Base-by-base conservation (phyloP, 2,329 filamentous ascomycete genomes). In the Helminthosporium solani region DNA sequence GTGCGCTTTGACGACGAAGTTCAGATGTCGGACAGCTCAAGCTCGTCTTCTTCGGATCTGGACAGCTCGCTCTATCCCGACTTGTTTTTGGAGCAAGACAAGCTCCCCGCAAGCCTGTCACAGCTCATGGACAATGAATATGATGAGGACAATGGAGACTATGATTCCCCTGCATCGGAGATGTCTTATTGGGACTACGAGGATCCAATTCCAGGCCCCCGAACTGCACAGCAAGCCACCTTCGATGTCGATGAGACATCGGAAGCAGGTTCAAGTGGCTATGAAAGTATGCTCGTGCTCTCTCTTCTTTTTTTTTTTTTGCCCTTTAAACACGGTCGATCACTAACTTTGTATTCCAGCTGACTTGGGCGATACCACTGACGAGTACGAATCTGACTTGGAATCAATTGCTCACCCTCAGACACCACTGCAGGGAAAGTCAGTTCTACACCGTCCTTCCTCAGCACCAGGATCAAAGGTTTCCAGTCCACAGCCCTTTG, bases 81-180 rank as follows among this genome's bases (percentile, higher is more conserved):
- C 63, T 84, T 92, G 48, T 92, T 92, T 67, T 77, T 91, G 46
- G 83, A 87, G 40, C 86, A 90, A 68, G 86, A 83, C 61, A 78
- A 81, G 14, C 76, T 92, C 4, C 87, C 90, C 57, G 85, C 86
- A 5, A 78, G 79, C 41, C 83, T 92, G 61, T 85, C 86, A 53
- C 80, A 82, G 33, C 84, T 88, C 71, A 86, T 91, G 53, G 86
- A 90, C 63, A 78, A 81, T 52, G 66, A 68, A 21, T 57, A 63
- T 46, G 64, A 70, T 44, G 61, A 63, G 37, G 65, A 70, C 31
- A 57, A 64, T 28, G 83, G 77, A 3, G 77, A 77, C 47, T 81
- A 78, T 18, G 50, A 55, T 34, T 69, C 67, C 45, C 66, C 64
- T 36, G 65, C 64, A 42, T 69, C 68, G 15, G 70, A 73, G 35